A percentile compares a stretch with the other conserved stretches of the same genome.
These are phyloP conservation scores for Colletotrichum musae DNA, from an alignment of 2,329 filamentous ascomycete genomes.

Conservation along the genomic window DNA sequence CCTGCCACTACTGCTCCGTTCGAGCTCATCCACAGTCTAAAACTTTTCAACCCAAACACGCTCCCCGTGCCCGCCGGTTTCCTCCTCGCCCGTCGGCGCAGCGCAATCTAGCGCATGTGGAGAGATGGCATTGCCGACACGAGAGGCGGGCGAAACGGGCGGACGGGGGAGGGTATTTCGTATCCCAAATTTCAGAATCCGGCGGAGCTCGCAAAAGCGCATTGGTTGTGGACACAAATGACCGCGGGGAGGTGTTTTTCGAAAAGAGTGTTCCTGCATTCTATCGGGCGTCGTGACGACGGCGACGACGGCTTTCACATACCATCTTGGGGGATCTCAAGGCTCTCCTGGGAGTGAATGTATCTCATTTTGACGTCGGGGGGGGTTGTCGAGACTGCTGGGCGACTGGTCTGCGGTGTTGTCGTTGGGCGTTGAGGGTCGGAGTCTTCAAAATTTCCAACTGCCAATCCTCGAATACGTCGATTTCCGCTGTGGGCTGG, in stretches of 20 bases:
- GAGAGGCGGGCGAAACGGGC: neutral
- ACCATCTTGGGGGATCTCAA: constrained; percentile 98
- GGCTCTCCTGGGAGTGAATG: constrained; percentile 97
- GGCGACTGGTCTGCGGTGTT: constrained; percentile 36
- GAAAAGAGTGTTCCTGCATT: neutral
- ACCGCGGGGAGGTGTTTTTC: constrained; percentile 3
- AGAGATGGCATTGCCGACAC: constrained; percentile 1
- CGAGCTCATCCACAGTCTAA: constrained; percentile 45
- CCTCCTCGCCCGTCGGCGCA: neutral
- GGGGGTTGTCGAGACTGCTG: constrained; percentile 49
- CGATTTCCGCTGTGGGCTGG: constrained; percentile 15
- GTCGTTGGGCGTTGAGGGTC: constrained; percentile 53
- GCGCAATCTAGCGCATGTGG: neutral
- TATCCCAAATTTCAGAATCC: constrained; percentile 40
- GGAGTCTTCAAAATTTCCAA: constrained; percentile 1
- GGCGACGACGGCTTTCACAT: constrained; percentile 63
- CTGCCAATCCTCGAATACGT: neutral
- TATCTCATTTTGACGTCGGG: constrained; percentile 94
- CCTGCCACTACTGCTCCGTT: constrained; percentile 44
- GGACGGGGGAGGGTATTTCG: constrained; percentile 25
- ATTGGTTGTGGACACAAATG: constrained; percentile 17
- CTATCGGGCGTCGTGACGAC: constrained; percentile 20
- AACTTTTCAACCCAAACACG: constrained; percentile 42
- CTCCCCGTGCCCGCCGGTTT: constrained; percentile 22
- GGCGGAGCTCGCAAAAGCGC: constrained; percentile 37